Base-by-base conservation (phyloP, 352 stramenopile genomes). In the Globisporangium abappressorium region DNA sequence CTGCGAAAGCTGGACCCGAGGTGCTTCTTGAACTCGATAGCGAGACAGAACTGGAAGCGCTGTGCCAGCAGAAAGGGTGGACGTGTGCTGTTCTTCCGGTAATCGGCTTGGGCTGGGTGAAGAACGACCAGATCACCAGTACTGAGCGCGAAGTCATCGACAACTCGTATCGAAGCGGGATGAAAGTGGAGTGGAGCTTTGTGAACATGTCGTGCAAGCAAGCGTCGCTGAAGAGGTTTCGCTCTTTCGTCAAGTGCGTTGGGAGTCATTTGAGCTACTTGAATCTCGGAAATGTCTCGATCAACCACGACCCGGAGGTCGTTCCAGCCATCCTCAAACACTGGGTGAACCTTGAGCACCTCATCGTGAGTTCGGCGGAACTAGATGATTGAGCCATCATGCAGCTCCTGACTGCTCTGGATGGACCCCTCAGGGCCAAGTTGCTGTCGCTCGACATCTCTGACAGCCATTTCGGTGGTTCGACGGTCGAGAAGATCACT, bases 371-470 rank as follows among this genome's bases (percentile, higher is more conserved):
- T 20, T 14, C 47, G 22, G 22, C 47, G 47, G 47, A 54, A 26
- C 15, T 54, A 26, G 20, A 54, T 6, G 47, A 28, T 26, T n/a
- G 47, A 56, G 11, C 15, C 22, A 26, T n/a, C 49, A 18, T 9
- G 18, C 20, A 33, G 49, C 22, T 56, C 4, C 22, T 56, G 2
- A 22, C 5, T 33, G 49, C 49, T 33, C n/a, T 55, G 47, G 22
- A 55, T 55, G 7, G n/a, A 28, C 7, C n/a, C 15, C 47, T 55
- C 3, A n/a, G 18, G 5, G 47, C n/a, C 8, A 24, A 55, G 47
- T 28, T 55, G 47, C 7, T 55, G 47, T 33, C 47, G n/a, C 12
- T 55, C 20, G 47, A 55, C 47, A 55, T 55, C 47, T 55, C 47
- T 22, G 9, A 55, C 20, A 30, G 30, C 47, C n/a, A 33, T 14